Percentiles rank a stretch among this genome's conserved stretches.
Conservation (phyloP, 768 basidiomycete species). For the Lentinula detonsa region DNA sequence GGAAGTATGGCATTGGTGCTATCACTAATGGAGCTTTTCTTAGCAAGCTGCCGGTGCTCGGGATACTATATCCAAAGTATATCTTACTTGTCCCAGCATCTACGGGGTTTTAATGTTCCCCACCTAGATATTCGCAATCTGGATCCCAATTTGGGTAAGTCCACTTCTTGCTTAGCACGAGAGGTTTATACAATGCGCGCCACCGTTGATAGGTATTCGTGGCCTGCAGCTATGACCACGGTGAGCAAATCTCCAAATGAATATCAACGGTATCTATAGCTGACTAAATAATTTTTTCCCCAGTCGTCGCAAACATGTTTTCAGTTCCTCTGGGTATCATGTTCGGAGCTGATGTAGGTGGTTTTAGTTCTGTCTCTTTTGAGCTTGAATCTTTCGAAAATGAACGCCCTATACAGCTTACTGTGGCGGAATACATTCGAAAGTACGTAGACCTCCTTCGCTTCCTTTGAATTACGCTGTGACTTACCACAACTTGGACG, state of each 20-base stretch:
- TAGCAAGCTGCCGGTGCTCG: conserved; percentile 66
- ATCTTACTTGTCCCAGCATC: not conserved
- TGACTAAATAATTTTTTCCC: not conserved
- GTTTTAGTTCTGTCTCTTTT: not conserved
- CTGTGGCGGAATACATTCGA: conserved; percentile 51
- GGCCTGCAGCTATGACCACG: conserved; percentile 66
- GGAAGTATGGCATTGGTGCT: not conserved
- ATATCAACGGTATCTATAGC: not conserved
- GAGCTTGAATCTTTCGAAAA: not conserved
- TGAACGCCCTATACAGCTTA: conserved; percentile 28
- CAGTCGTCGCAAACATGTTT: conserved; percentile 75
- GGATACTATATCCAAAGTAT: conserved; percentile 65
- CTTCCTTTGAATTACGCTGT: not conserved
- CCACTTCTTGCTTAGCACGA: not conserved
- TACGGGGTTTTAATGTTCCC: not conserved
- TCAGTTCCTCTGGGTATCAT: conserved; percentile 66
- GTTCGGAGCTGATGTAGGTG: conserved; percentile 57
- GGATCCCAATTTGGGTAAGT: conserved; percentile 72
- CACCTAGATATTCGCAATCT: conserved; percentile 48
- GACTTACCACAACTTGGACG: not conserved
- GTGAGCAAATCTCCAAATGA: conserved; percentile 19
- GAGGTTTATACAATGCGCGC: not conserved
- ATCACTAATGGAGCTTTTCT: not conserved
- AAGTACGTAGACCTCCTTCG: conserved; percentile 35
- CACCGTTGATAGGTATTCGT: conserved; percentile 50